Base-by-base conservation (phyloP, 2,329 filamentous ascomycete species). In the Clonostachys rosea region DNA sequence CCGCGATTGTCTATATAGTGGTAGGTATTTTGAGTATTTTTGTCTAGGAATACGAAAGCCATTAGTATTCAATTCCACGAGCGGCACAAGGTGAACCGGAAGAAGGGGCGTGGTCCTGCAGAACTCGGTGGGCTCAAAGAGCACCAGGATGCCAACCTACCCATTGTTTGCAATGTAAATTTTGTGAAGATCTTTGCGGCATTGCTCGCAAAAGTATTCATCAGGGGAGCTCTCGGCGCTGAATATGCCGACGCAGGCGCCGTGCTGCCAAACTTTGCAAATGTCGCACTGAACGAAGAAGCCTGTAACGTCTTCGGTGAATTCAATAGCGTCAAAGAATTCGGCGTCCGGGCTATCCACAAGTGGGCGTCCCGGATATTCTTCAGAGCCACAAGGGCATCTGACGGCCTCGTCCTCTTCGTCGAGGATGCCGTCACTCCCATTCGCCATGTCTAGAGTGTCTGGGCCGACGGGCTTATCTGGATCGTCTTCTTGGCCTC, bases 201-300 rank as follows among this genome's bases (percentile, higher is more conserved):
- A 99, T 66, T 90, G 81, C 70, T 99, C 94, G 70, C 94, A 99
- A 63, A 94, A 99, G 72, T 99, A 99, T 67, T 97, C 91, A 47
- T 97, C 92, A 10, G 94, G 94, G 54, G 89, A 92, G 64, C 87
- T 86, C 56, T 89, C 86, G 67, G 96, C 92, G 56, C 94, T 94
- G 73, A 95, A 91, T 60, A 99, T 96, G 50, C 94, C 92, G 50
- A 99, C 92, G 62, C 94, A 99, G 50, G 91, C 92, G 59, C 94
- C 94, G 65, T 99, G 94, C 66, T 99, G 94, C 94, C 92, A 99
- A 53, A 97, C 94, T 65, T 95, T 95, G 75, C 94, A 99, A 54
- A 89, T 78, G 69, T 97, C 94, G 78, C 94, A 99, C 73, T 97
- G 92, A 55, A 99, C 91, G 69, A 96, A 99, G 68, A 97, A 87